A percentile compares a stretch with the other conserved stretches of the same genome.
Conservation (phyloP, 176 grass and related monocot genomes). For the Poa annua region DNA sequence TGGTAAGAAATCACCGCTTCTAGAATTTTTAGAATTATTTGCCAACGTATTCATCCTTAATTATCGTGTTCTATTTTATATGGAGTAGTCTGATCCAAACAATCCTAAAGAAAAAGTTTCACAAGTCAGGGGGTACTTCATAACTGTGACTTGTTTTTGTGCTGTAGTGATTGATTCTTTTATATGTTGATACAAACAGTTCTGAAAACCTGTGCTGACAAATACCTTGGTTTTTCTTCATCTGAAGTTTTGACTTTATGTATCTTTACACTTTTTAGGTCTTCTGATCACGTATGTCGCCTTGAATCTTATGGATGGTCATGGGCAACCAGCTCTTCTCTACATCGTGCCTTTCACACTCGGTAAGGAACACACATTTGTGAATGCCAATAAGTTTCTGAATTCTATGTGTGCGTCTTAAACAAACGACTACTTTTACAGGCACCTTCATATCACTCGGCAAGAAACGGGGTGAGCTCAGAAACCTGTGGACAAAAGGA, state of each 20-base stretch:
- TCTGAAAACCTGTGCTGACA: background rate
- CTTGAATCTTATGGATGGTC: conserved; percentile 96
- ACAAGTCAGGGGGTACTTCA: no score
- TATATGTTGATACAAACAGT: background rate
- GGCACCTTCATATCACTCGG: conserved; percentile 79
- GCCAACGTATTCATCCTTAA: conserved; percentile 18
- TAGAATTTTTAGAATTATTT: background rate
- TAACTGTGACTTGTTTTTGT: no score
- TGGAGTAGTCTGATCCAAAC: background rate
- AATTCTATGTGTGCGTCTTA: no score
- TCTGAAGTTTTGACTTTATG: background rate
- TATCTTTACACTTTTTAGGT: conserved; percentile 41
- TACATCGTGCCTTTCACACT: conserved; percentile 98
- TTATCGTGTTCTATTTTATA: background rate
- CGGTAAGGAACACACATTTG: conserved; percentile 47
- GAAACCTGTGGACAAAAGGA: conserved; percentile 87
- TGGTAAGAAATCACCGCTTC: conserved; percentile 57
- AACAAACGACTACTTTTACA: background rate
- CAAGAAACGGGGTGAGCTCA: conserved; percentile 75
- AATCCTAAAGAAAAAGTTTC: background rate
- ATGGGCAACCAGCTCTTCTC: conserved; percentile 93
- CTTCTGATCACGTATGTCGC: conserved; percentile 90
- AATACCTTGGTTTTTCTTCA: background rate
- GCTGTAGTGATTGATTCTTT: no score
- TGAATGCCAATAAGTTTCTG: background rate